phyloP scores from a whole-genome alignment of 345 rosid species.

The Bruguiera gymnorhiza region DNA sequence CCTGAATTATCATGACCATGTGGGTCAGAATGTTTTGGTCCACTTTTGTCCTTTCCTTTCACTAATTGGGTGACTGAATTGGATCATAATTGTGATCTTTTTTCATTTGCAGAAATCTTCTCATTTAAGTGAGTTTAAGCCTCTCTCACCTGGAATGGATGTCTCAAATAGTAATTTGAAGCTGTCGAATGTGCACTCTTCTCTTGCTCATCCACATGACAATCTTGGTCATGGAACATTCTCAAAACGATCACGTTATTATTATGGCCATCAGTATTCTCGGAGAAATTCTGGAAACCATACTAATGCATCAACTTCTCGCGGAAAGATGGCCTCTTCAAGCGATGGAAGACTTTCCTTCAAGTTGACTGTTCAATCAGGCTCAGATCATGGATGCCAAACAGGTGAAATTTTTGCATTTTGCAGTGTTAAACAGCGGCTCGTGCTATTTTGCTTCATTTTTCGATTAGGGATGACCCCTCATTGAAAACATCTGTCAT shows the following conservation, averaged over 20 bases:
- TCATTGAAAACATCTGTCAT: background rate
- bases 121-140: background rate
- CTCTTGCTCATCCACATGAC: slow-evolving; percentile 35
- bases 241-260: slow-evolving; percentile 55
- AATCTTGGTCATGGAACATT: slow-evolving; percentile 41
- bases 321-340: slow-evolving; percentile 30
- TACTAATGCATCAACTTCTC: slow-evolving; percentile 42
- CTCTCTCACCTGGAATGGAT: slow-evolving; percentile 34
- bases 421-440: background rate
- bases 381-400: slow-evolving; percentile 26
- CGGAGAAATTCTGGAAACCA: slow-evolving; percentile 41
- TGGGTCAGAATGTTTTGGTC: background rate
- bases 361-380: slow-evolving; percentile 35
- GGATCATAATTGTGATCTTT: background rate
- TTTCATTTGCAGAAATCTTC: slow-evolving; percentile 33
- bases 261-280: slow-evolving; percentile 52
- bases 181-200: slow-evolving; percentile 31
- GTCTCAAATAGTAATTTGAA: slow-evolving; percentile 28
- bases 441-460: background rate
- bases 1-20: too few relatives aligned
- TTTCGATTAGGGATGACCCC: background rate
- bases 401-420: slow-evolving; percentile 26
- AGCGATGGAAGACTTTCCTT: slow-evolving; percentile 34
- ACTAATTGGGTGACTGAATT: background rate
- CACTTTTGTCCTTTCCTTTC: background rate